A percentile compares a stretch with the other conserved stretches of the same genome.
Conservation (phyloP, 352 stramenopile species). For the Phytophthora quininea region DNA sequence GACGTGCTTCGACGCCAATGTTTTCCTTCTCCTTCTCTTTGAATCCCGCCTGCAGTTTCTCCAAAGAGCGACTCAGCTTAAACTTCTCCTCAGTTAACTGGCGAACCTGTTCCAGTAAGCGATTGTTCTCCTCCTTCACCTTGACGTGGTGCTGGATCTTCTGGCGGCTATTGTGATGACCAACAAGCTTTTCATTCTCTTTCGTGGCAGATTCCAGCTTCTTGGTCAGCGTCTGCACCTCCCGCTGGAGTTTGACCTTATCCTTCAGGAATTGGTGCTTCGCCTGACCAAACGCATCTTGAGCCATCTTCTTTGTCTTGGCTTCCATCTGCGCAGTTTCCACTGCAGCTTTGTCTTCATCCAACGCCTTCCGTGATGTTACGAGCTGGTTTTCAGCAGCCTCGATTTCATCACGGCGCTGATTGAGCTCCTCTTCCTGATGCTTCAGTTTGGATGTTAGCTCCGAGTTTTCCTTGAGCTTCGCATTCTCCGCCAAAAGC, state of each 20-base stretch:
- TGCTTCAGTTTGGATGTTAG: constrained; percentile 24
- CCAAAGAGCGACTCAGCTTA: constrained; percentile 52
- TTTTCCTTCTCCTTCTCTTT: constrained; percentile 86
- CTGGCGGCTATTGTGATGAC: constrained; percentile 79
- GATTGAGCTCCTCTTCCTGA: constrained; percentile 30
- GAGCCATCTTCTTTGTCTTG: constrained; percentile 33
- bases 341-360: constrained; percentile 25
- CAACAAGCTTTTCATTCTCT: constrained; percentile 79
- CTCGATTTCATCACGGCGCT: constrained; percentile 26
- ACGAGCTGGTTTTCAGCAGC: constrained; percentile 26
- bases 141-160: constrained; percentile 86
- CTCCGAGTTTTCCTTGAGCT: constrained; percentile 25
- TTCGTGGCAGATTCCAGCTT: constrained; percentile 53
- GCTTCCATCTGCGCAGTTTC: constrained; percentile 35
- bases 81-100: constrained; percentile 70
- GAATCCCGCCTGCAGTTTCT: constrained; percentile 52
- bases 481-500: constrained; percentile 35
- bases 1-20: constrained; percentile 37
- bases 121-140: constrained; percentile 87
- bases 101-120: constrained; percentile 68
- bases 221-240: constrained; percentile 39
- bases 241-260: constrained; percentile 59
- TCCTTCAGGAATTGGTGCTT: constrained; percentile 58
- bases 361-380: constrained; percentile 29
- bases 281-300: constrained; percentile 29